Base-by-base conservation (phyloP, 441 rosid genomes). In the Gossypium trilobum region DNA sequence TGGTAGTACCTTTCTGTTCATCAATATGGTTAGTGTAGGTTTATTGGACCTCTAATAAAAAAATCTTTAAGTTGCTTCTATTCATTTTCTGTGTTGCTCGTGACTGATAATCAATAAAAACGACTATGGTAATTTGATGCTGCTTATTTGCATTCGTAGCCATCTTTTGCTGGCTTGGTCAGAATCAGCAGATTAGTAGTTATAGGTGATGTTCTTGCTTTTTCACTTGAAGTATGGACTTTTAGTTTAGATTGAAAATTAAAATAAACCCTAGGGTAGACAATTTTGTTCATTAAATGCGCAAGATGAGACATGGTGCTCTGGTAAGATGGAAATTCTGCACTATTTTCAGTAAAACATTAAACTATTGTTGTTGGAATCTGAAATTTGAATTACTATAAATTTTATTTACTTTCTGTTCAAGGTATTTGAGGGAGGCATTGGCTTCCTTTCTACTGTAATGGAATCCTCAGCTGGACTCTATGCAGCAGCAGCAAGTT, bases 401-500 rank as follows among this genome's bases (percentile, higher is more conserved):
- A 65, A 5, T 65, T 73, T 2, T 55, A 7, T 4, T 31, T 17
- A 51, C 31, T 73, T 73, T 76, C 62, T 68, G 76, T 74, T 74
- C 27, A 83, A 87, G 95, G 82, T 88, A 56, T 90, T 90, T 77
- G 95, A 88, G 79, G 95, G 95, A 57, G 92, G 81, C 69, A 74
- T n/a, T 61, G 74, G 77, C 82, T 90, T 85, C 78, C 82, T 89
- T 71, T 77, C 89, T 36, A 78, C 85, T 10, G 83, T 85, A 66
- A 84, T 88, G 87, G 92, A 88, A 77, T 85, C 80, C 75, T 85
- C 92, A 19, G 87, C 62, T 85, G 95, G 86, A 79, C 87, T 95
- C 31, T 93, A 91, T 79, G 96, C 97, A 0, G 97, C 91, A 69
- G 97, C 99, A 74, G 95, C 94, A 78, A 89, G 94, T 82, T 82